Base-by-base conservation (phyloP, 495 filamentous ascomycete genomes). In the Penicillium crystallinum region DNA sequence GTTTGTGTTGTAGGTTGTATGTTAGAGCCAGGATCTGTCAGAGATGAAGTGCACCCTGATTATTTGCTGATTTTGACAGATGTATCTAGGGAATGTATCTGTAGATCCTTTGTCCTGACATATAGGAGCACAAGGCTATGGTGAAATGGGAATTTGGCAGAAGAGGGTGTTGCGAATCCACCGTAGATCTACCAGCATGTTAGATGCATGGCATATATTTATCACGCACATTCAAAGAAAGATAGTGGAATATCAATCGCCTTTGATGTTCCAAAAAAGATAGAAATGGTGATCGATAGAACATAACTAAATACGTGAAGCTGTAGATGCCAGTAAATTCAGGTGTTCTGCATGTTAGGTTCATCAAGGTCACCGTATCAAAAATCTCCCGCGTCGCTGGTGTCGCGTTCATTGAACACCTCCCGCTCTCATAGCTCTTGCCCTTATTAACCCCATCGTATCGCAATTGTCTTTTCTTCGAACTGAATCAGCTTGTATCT, bases 381-480 rank as follows among this genome's bases (percentile, higher is more conserved):
- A 52, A 60, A 69, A 68, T 66, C 61, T 65, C 71, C 71, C 71
- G 69, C 69, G 69, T 71, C 70, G 67, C 23, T 48, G 44, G 49
- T 48, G 58, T 61, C 54, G 58, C 58, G 58, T 57, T 51, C 50
- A 57, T 53, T 49, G 52, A 61, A 47, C 63, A 55, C 49, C 55
- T 58, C 41, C 59, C 33, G 51, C 53, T 58, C 52, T 59, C 49
- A 52, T 45, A 37, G 51, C 46, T 39, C 49, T 40, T 46, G 52
- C 46, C 35, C 49, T 25, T 34, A 39, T 47, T 3, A 43, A 38
- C 36, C 6, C 36, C 41, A 56, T 55, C 54, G 6, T 35, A 19
- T 53, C 35, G 7, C 37, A 17, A 58, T 45, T 58, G 47, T 52
- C 41, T 61, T 41, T 52, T 37, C 44, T 56, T 59, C 58, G 37